A percentile compares a stretch with the other conserved stretches of the same genome.
Evolutionary conservation across 2,329 filamentous ascomycete genomes (phyloP).

Genomic region (Phyllosticta citrichinensis): DNA sequence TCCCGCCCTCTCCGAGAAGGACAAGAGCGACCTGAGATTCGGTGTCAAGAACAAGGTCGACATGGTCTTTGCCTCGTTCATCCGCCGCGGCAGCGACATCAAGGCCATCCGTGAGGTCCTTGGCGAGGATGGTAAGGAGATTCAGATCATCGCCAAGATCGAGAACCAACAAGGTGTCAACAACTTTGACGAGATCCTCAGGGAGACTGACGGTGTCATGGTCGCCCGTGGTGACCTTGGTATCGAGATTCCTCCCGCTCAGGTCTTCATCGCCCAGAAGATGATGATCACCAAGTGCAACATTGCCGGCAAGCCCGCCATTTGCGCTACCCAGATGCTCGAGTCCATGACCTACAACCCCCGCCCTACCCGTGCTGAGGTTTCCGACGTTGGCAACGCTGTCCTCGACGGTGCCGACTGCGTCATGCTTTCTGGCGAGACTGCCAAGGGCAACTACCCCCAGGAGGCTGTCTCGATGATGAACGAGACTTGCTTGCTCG

Average conservation of each 20-base stretch:
- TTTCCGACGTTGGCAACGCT: conserved; percentile 96
- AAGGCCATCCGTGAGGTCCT: conserved; percentile 83
- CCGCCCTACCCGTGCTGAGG: conserved; percentile 92
- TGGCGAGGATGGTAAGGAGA: conserved; percentile 83
- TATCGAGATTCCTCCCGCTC: conserved; percentile 96
- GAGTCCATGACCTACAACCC: conserved; percentile 99
- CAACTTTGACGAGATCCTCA: conserved; percentile 97
- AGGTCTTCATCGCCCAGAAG: conserved; percentile 99
- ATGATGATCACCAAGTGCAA: conserved; percentile 99
- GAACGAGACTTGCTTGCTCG: conserved; percentile 94
- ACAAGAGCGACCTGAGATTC: conserved; percentile 86
- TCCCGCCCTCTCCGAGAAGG: conserved; percentile 94
- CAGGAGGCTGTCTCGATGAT: conserved; percentile 90
- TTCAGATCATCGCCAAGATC: conserved; percentile 99
- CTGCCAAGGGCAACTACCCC: conserved; percentile 94
- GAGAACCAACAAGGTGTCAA: conserved; percentile 99
- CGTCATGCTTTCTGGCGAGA: conserved; percentile 99
- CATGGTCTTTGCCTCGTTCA: conserved; percentile 99
- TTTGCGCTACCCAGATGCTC: conserved; percentile 98
- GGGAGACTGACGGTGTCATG: conserved; percentile 98
- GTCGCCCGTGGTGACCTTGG: conserved; percentile 96
- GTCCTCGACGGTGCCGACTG: conserved; percentile 97
- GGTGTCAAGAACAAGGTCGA: conserved; percentile 98
- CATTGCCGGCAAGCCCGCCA: conserved; percentile 95
- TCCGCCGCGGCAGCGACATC: conserved; percentile 90